phyloP scores from a whole-genome alignment of 768 basidiomycete genomes.

The Boletus speciosus region DNA sequence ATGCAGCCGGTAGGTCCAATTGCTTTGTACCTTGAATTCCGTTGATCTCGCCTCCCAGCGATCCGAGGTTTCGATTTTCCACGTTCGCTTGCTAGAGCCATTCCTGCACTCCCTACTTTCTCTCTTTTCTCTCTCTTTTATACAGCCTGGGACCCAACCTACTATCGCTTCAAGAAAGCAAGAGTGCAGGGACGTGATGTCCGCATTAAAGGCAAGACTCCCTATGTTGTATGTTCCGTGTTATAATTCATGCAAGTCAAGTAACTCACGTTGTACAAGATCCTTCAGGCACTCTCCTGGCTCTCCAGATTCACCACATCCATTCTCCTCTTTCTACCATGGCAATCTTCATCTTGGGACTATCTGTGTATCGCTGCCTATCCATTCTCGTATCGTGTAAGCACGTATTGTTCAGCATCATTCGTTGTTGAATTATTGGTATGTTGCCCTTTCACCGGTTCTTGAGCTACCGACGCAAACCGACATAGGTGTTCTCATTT shows the following conservation, averaged over 20 bases:
- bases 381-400: slow-evolving; percentile 34
- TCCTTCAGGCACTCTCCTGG: slow-evolving; percentile 61
- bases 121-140: slow-evolving; percentile 64
- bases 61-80: slow-evolving; percentile 23
- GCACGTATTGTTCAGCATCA: slow-evolving; percentile 46
- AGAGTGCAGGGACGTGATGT: slow-evolving; percentile 70
- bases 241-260: background rate
- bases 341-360: slow-evolving; percentile 40
- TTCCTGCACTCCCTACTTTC: slow-evolving; percentile 48
- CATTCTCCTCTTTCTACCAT: slow-evolving; percentile 40
- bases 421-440: slow-evolving; percentile 56
- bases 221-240: slow-evolving; percentile 53
- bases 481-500: slow-evolving; percentile 43
- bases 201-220: slow-evolving; percentile 58
- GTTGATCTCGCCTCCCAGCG: slow-evolving; percentile 15
- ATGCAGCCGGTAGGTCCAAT: slow-evolving; percentile 43
- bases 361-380: slow-evolving; percentile 34
- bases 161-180: slow-evolving; percentile 54
- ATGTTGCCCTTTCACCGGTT: slow-evolving; percentile 23
- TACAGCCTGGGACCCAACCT: slow-evolving; percentile 86
- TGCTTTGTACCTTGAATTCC: background rate
- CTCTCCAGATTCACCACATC: slow-evolving; percentile 50
- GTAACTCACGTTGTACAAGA: slow-evolving; percentile 36
- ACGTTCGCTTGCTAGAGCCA: slow-evolving; percentile 15
- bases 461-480: background rate